Evolutionary conservation across 2,329 filamentous ascomycete species (phyloP).

Genomic region (Lachnellula cervina): DNA sequence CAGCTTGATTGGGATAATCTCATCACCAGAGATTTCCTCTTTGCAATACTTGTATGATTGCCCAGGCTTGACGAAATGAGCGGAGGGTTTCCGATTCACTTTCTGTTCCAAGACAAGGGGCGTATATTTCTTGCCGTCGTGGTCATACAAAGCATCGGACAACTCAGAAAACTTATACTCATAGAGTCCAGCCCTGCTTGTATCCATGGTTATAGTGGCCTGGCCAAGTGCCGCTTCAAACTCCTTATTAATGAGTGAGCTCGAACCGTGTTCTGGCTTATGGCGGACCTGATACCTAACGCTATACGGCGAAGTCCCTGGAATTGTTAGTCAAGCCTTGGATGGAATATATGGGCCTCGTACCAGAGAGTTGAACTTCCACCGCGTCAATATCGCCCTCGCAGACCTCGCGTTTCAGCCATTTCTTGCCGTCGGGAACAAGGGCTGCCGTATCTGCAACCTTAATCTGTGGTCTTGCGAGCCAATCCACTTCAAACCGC

Average conservation of each 20-base stretch:
- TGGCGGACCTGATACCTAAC: conserved; percentile 77
- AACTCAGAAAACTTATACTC: conserved; percentile 81
- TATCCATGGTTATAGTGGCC: conserved; percentile 81
- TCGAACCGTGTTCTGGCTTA: conserved; percentile 61
- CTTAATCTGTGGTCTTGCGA: conserved; percentile 69
- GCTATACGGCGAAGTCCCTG: conserved; percentile 74
- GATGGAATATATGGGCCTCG: conserved; percentile 21
- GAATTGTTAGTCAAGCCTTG: conserved; percentile 9
- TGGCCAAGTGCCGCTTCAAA: conserved; percentile 73
- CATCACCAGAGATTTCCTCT: conserved; percentile 73
- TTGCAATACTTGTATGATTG: conserved; percentile 96
- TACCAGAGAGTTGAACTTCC: conserved; percentile 74
- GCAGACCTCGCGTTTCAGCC: conserved; percentile 77
- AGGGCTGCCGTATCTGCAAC: conserved; percentile 62
- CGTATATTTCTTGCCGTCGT: conserved; percentile 59
- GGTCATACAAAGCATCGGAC: conserved; percentile 80
- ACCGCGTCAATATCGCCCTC: conserved; percentile 91
- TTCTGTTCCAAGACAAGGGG: conserved; percentile 72
- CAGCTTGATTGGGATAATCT: conserved; percentile 81
- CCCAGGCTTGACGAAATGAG: conserved; percentile 76
- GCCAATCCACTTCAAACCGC: conserved; percentile 78
- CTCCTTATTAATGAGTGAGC: conserved; percentile 61
- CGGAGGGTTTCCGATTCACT: conserved; percentile 78
- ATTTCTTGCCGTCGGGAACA: conserved; percentile 47
- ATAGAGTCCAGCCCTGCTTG: conserved; percentile 73